phyloP scores from a whole-genome alignment of 345 rosid species.

The Pelargonium nanum region DNA sequence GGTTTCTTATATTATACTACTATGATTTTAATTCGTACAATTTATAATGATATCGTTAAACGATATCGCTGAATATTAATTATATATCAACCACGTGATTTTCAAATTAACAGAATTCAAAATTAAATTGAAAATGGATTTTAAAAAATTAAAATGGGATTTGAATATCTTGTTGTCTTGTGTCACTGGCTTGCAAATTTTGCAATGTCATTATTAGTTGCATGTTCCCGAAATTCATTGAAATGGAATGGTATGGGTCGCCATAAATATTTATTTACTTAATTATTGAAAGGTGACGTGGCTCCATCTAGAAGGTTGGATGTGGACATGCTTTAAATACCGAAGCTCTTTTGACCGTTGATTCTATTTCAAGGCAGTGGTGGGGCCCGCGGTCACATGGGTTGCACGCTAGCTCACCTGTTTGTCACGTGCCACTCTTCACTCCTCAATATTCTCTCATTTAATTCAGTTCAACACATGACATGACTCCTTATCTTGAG shows the following conservation, averaged over 20 bases:
- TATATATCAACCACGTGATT: no score
- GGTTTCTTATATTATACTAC: no score
- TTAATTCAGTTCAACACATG: background rate
- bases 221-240: slow-evolving; percentile 19
- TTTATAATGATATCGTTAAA: no score
- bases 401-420: slow-evolving; percentile 32
- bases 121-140: no score
- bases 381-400: slow-evolving; percentile 45
- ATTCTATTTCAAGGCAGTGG: slow-evolving; percentile 30
- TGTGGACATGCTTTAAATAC: slow-evolving; percentile 24
- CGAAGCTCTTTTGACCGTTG: slow-evolving; percentile 13
- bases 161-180: no score
- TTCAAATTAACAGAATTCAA: no score
- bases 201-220: slow-evolving; percentile 14
- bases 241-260: slow-evolving; percentile 1
- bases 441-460: slow-evolving; percentile 23
- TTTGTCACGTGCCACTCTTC: slow-evolving; percentile 50
- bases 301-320: slow-evolving; percentile 8
- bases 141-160: no score
- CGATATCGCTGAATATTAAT: no score
- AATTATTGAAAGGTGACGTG: slow-evolving; percentile 7
- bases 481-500: background rate
- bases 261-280: background rate
- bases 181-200: no score
- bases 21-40: no score